Evolutionary conservation across 495 filamentous ascomycete species (phyloP).

Genomic region (Xanthoparmelia taractica): DNA sequence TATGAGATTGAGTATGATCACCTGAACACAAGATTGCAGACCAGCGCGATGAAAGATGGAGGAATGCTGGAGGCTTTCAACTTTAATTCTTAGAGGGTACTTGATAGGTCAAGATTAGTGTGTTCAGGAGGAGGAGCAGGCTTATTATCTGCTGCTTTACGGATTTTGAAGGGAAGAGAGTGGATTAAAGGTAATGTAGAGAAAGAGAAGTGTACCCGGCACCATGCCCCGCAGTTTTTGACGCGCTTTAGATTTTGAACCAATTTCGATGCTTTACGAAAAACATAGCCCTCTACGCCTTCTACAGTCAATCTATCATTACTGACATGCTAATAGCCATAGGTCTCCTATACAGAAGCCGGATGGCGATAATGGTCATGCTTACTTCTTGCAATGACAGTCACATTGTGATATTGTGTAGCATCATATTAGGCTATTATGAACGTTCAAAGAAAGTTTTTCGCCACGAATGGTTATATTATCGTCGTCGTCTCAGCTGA

Average conservation of each 20-base stretch:
- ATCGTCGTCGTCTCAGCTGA: conserved; percentile 52
- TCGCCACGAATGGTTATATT: background rate
- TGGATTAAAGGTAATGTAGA: background rate
- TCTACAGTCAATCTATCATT: too few species aligned
- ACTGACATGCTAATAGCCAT: too few species aligned
- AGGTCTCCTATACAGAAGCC: background rate
- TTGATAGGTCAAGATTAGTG: too few species aligned
- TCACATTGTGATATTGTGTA: background rate
- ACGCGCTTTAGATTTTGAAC: background rate
- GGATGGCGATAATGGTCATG: background rate
- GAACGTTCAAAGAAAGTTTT: background rate
- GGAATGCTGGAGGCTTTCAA: background rate
- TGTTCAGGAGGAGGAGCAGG: background rate
- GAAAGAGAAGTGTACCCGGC: background rate
- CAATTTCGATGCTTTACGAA: too few species aligned
- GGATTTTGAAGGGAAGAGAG: background rate
- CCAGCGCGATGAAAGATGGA: background rate
- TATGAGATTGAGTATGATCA: background rate
- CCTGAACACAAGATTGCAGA: background rate
- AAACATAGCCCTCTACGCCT: too few species aligned
- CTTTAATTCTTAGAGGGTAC: too few species aligned
- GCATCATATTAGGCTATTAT: background rate
- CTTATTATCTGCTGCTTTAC: background rate
- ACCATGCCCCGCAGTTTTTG: background rate
- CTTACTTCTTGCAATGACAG: background rate